Base-by-base conservation (phyloP, 2,329 filamentous ascomycete genomes). In the Alternaria angustiovoidea region DNA sequence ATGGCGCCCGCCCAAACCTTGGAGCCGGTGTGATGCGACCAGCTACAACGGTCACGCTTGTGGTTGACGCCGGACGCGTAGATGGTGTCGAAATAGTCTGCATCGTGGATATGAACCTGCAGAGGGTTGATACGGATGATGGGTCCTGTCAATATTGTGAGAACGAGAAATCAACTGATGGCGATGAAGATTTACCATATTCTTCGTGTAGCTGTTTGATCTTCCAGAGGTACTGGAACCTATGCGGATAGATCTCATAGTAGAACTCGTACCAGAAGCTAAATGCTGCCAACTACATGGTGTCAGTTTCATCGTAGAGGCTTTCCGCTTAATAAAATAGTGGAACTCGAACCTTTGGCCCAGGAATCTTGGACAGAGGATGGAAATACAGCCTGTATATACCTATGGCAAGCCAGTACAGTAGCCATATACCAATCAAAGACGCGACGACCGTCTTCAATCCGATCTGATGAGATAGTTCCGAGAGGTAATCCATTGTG, bases 151-250 rank as follows among this genome's bases (percentile, higher is more conserved):
- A 20, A 34, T 39, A 16, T 5, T 14, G 5, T 48, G 11, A 36
- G 32, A 36, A 34, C 32, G 12, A 34, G 1, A 34, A 0, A 12
- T 3, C 32, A 16, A 36, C 5, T 5, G 14, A 5, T 14, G 14
- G 14, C 1, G 32, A 36, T 36, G 32, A 16, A 36, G 12, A 6
- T 7, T 4, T 36, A 51, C 48, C 48, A 20, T 51, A 77, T 57
- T 66, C 46, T 22, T 70, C 62, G 53, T 78, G 75, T 39, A 77
- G 47, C 24, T 70, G 60, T 20, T 72, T 63, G 41, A 77, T 72
- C 57, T 67, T 67, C 55, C 62, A 72, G 1, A 64, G 44, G 48
- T 68, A 73, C 46, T 70, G 66, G 20, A 59, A 69, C 18, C 42
- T 55, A 30, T 63, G 24, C 2, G 64, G 64, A 30, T 69, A 61